Conservation (phyloP, 1,284 basidiomycete species). For the Papiliotrema flavescens region DNA sequence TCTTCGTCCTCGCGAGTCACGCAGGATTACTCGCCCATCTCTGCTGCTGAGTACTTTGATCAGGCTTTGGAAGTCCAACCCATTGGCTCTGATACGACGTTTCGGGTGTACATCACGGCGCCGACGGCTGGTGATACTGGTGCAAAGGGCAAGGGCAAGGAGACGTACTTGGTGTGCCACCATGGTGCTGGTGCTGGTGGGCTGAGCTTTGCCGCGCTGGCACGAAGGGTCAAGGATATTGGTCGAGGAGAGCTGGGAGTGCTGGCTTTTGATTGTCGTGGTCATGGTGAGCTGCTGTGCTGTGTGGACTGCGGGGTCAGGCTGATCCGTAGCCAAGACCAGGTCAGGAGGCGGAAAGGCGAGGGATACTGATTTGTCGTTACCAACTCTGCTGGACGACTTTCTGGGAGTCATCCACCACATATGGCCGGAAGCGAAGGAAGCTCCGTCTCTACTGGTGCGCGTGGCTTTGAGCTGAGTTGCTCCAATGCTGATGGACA, state of each 20-base stretch:
- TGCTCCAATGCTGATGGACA: conserved; percentile 48
- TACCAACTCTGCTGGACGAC: conserved; percentile 67
- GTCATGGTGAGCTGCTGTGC: conserved; percentile 66
- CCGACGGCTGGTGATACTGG: neutral
- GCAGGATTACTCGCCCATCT: conserved; percentile 63
- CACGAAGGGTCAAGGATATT: conserved; percentile 65
- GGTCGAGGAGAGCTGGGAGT: conserved; percentile 76
- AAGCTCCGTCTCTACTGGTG: conserved; percentile 71
- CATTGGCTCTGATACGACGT: conserved; percentile 59
- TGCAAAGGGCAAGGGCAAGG: conserved; percentile 22
- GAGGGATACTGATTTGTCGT: conserved; percentile 64
- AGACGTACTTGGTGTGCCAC: conserved; percentile 79
- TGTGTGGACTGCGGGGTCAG: neutral
- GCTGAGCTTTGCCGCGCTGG: conserved; percentile 82
- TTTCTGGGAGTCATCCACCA: conserved; percentile 64
- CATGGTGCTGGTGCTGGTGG: conserved; percentile 92
- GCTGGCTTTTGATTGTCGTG: conserved; percentile 75
- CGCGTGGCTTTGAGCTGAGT: no score
- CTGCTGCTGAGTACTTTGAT: conserved; percentile 67
- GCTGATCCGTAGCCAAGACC: conserved; percentile 57
- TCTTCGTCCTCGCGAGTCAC: neutral
- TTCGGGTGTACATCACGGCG: conserved; percentile 72
- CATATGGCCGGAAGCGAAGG: conserved; percentile 62
- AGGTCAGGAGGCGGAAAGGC: conserved; percentile 31
- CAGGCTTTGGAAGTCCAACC: conserved; percentile 72